Percentiles rank a stretch among this genome's conserved stretches.
These are phyloP conservation scores for Citrus unshiu DNA, from an alignment of 345 rosid species.

Conservation along the genomic window DNA sequence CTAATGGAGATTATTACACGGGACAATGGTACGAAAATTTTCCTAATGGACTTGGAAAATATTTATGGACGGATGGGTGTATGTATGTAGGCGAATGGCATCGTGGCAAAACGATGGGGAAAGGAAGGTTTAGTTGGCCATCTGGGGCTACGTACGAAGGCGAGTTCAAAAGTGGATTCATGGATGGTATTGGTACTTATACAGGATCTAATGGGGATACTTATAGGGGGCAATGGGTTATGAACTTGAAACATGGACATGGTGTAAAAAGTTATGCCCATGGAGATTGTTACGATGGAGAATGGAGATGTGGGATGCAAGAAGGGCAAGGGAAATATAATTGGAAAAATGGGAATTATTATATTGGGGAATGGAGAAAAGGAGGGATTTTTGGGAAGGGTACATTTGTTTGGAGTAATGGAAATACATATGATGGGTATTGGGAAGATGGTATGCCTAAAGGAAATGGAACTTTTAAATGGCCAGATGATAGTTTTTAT, in stretches of 20 bases:
- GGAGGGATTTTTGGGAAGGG: slow-evolving; percentile 70
- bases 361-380: slow-evolving; percentile 76
- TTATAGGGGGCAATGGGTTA: slow-evolving; percentile 80
- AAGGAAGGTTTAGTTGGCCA: slow-evolving; percentile 89
- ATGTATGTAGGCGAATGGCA: slow-evolving; percentile 86
- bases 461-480: slow-evolving; percentile 65
- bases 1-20: slow-evolving; percentile 82
- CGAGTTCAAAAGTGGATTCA: slow-evolving; percentile 84
- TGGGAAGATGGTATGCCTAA: slow-evolving; percentile 90
- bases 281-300: slow-evolving; percentile 87
- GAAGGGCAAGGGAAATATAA: slow-evolving; percentile 79
- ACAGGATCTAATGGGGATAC: slow-evolving; percentile 55
- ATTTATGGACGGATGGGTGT: slow-evolving; percentile 90
- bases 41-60: slow-evolving; percentile 84
- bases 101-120: slow-evolving; percentile 77
- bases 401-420: slow-evolving; percentile 61
- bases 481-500: slow-evolving; percentile 83
- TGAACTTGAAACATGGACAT: slow-evolving; percentile 87
- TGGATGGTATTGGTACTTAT: slow-evolving; percentile 84
- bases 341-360: slow-evolving; percentile 60
- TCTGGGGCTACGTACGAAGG: slow-evolving; percentile 87
- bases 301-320: slow-evolving; percentile 77
- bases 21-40: slow-evolving; percentile 87
- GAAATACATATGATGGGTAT: slow-evolving; percentile 60
- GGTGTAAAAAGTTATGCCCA: slow-evolving; percentile 55